phyloP scores from a whole-genome alignment of 129 eudicot genomes.

The Pseudognaphalium luteoalbum region DNA sequence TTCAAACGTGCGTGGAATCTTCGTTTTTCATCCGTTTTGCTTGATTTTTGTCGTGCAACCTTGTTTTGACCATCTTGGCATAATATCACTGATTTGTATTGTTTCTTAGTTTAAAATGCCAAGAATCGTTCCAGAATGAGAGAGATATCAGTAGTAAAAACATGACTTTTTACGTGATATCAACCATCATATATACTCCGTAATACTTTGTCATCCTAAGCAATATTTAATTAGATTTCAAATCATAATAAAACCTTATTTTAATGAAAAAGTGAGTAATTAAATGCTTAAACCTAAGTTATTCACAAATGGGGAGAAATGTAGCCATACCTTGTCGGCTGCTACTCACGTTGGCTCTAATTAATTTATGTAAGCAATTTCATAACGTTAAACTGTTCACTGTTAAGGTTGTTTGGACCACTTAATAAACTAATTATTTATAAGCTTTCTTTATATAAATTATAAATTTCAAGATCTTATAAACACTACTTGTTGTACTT shows the following conservation, averaged over 20 bases:
- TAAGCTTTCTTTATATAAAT: background rate
- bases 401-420: background rate
- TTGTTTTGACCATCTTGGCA: too few relatives aligned
- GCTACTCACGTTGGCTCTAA: slow-evolving; percentile 21
- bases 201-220: background rate
- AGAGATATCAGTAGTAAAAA: too few relatives aligned
- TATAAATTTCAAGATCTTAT: background rate
- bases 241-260: background rate
- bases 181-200: too few relatives aligned
- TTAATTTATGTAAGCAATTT: slow-evolving; percentile 12
- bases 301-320: slow-evolving; percentile 11
- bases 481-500: background rate
- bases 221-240: background rate
- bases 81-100: too few relatives aligned
- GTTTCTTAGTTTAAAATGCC: too few relatives aligned
- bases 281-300: slow-evolving; percentile 17
- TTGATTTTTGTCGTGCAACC: too few relatives aligned
- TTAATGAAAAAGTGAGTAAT: slow-evolving; percentile 1
- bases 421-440: slow-evolving; percentile 14
- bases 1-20: too few relatives aligned
- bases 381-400: background rate
- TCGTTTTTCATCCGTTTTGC: too few relatives aligned
- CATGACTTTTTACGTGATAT: too few relatives aligned
- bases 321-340: slow-evolving; percentile 27
- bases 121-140: too few relatives aligned